Evolutionary conservation across 2,329 filamentous ascomycete genomes (phyloP).

Genomic region (Aureobasidium sp.): DNA sequence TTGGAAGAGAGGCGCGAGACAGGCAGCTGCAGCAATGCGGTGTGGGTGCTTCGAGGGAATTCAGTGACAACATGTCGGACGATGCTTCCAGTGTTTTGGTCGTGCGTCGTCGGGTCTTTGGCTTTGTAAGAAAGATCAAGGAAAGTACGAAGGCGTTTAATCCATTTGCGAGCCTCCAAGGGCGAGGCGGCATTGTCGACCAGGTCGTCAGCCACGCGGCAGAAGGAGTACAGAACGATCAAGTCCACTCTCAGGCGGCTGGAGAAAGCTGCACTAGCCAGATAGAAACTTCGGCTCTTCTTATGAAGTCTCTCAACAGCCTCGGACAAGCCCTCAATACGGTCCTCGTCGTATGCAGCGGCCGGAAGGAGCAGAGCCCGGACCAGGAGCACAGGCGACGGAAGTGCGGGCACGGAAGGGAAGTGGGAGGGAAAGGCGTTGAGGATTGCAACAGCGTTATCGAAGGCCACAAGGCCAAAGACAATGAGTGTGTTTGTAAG

Average conservation of each 20-base stretch:
- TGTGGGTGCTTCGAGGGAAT: slow-evolving; percentile 48
- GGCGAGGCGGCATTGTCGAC: slow-evolving; percentile 56
- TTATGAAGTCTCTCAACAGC: slow-evolving; percentile 51
- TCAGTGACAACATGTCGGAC: slow-evolving; percentile 37
- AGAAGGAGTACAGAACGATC: slow-evolving; percentile 65
- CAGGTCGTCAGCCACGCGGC: slow-evolving; percentile 65
- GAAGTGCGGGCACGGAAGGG: slow-evolving; percentile 42
- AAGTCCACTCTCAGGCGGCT: slow-evolving; percentile 62
- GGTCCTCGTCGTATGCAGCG: slow-evolving; percentile 49
- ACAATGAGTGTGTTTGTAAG: slow-evolving; percentile 63
- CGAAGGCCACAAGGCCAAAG: slow-evolving; percentile 61
- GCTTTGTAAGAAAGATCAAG: slow-evolving; percentile 47
- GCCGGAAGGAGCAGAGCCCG: slow-evolving; percentile 45
- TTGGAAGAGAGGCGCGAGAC: slow-evolving; percentile 48
- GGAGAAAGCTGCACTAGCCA: slow-evolving; percentile 63
- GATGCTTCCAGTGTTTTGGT: slow-evolving; percentile 22
- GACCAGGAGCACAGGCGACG: slow-evolving; percentile 45
- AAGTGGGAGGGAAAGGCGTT: slow-evolving; percentile 57
- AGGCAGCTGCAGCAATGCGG: slow-evolving; percentile 55
- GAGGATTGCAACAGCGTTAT: slow-evolving; percentile 60
- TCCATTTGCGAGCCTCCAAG: slow-evolving; percentile 51
- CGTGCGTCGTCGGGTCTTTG: slow-evolving; percentile 24
- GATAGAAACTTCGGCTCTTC: slow-evolving; percentile 68
- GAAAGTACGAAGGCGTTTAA: slow-evolving; percentile 51
- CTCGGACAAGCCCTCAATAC: slow-evolving; percentile 52